Conservation (phyloP, 176 grass and related monocot species). For the Paspalum vaginatum region DNA sequence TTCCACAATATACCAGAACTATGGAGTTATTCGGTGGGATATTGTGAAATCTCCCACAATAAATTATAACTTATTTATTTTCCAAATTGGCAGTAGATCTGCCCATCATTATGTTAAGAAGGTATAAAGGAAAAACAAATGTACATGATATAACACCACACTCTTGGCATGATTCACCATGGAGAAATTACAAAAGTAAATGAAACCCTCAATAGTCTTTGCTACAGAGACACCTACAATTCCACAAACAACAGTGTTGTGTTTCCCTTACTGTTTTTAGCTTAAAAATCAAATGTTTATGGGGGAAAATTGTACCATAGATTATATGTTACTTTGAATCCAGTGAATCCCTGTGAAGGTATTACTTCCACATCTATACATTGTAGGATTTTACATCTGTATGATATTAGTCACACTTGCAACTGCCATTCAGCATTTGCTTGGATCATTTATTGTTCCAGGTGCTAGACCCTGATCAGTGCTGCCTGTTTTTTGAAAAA, state of each 20-base stretch:
- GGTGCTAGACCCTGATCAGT: constrained; percentile 13
- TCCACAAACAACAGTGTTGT: background rate
- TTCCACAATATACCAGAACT: background rate
- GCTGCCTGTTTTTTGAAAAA: constrained; percentile 26
- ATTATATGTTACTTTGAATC: constrained; percentile 15
- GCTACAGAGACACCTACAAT: background rate
- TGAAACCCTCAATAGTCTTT: background rate
- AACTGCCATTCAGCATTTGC: constrained; percentile 30
- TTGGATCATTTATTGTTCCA: constrained; percentile 23
- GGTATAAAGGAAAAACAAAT: constrained; percentile 11
- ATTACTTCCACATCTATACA: constrained; percentile 7
- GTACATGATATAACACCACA: background rate
- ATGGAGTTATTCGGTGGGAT: constrained; percentile 1
- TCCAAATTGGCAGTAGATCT: background rate
- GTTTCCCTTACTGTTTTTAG: background rate
- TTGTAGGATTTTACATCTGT: constrained; percentile 22
- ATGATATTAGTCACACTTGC: constrained; percentile 8
- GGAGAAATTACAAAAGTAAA: constrained; percentile 21
- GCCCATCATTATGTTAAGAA: background rate
- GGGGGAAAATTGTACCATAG: background rate
- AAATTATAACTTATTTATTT: background rate
- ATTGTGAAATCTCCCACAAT: background rate
- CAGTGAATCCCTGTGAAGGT: constrained; percentile 10
- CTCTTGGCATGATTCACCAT: background rate
- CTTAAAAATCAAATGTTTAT: constrained; percentile 28